Conservation (phyloP, 495 filamentous ascomycete species). For the Penicillium maclennaniae region DNA sequence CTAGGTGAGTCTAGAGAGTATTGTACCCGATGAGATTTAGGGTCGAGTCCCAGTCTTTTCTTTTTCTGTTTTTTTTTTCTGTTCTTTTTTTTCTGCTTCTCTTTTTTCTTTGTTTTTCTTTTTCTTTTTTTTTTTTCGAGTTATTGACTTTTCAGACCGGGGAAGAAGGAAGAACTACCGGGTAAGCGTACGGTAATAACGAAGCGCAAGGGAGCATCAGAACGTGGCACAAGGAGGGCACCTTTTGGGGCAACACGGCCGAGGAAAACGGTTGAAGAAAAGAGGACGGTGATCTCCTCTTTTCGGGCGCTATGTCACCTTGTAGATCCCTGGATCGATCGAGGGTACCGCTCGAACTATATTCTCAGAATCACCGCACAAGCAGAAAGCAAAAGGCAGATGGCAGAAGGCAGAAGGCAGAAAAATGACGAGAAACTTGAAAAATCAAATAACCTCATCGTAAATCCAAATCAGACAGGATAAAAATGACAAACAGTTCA, state of each 20-base stretch:
- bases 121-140: not conserved
- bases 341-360: not conserved
- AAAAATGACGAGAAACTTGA: too few relatives aligned
- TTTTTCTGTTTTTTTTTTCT: not conserved
- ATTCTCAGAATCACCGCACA: not conserved
- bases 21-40: constrained; percentile 9
- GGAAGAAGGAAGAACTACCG: constrained; percentile 1
- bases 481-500: not conserved
- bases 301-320: not conserved
- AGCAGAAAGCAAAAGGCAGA: not conserved
- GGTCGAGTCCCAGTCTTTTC: constrained; percentile 6
- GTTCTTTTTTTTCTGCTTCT: not conserved
- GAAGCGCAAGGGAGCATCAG: constrained; percentile 19
- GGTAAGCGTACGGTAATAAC: constrained; percentile 16
- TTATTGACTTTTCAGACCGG: constrained; percentile 2
- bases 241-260: constrained; percentile 4
- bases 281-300: not conserved
- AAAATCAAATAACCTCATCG: too few relatives aligned
- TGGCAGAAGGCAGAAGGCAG: too few relatives aligned
- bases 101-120: too few relatives aligned
- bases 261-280: constrained; percentile 2
- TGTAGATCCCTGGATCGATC: not conserved
- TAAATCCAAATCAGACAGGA: too few relatives aligned
- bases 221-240: constrained; percentile 27
- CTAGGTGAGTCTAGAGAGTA: not conserved